Evolutionary conservation across 768 basidiomycete genomes (phyloP).

Genomic region (Jaapia argillacea): DNA sequence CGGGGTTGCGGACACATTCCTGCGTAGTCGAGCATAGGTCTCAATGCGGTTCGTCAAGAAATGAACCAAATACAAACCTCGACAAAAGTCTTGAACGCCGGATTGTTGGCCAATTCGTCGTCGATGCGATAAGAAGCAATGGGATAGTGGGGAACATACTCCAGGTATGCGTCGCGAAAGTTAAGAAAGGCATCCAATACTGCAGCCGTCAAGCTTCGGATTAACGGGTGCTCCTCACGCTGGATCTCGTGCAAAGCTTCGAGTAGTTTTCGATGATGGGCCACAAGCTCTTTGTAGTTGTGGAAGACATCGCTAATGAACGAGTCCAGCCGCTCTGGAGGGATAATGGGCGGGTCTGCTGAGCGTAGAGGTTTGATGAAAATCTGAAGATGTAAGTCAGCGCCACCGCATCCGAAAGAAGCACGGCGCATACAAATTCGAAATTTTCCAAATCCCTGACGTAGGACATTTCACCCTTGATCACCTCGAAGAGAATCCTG

Average conservation of each 20-base stretch:
- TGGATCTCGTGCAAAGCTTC: constrained; percentile 81
- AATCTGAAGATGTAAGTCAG: constrained; percentile 38
- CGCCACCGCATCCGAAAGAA: not conserved
- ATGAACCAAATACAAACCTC: no score
- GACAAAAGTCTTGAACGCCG: constrained; percentile 71
- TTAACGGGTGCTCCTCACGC: constrained; percentile 74
- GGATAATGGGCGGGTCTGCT: constrained; percentile 70
- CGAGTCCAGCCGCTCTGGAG: constrained; percentile 52
- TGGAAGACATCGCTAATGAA: constrained; percentile 88
- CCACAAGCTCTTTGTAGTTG: constrained; percentile 70
- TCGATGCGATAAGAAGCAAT: constrained; percentile 84
- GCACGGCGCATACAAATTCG: constrained; percentile 41
- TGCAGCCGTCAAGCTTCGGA: constrained; percentile 73
- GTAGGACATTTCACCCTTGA: constrained; percentile 93
- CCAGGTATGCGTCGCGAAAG: constrained; percentile 88
- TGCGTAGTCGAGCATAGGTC: constrained; percentile 11
- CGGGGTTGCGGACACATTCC: constrained; percentile 53
- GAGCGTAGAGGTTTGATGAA: constrained; percentile 68
- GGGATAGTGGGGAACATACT: constrained; percentile 90
- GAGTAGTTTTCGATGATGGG: constrained; percentile 67
- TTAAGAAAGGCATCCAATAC: constrained; percentile 86
- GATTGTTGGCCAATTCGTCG: constrained; percentile 78
- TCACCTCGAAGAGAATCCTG: constrained; percentile 80
- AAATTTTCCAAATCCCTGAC: constrained; percentile 88
- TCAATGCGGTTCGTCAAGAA: not conserved